These are phyloP conservation scores for Metschnikowia matae DNA, from an alignment of 805 yeast species.

Conservation along the genomic window DNA sequence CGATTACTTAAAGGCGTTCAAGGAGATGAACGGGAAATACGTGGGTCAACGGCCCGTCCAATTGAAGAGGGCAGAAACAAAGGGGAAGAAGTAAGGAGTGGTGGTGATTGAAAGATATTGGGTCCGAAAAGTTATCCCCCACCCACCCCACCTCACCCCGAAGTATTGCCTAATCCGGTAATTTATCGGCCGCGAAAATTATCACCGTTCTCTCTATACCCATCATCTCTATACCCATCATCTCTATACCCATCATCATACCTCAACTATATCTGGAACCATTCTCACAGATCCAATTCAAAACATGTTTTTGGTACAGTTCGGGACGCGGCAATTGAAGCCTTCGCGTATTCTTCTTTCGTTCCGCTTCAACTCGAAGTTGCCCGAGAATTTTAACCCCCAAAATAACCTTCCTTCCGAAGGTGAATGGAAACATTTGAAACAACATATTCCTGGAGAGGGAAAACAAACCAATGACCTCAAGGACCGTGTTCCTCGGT, in stretches of 20 bases:
- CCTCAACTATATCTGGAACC: background rate
- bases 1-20: constrained; percentile 67
- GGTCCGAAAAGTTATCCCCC: background rate
- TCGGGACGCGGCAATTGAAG: background rate
- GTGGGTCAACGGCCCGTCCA: constrained; percentile 72
- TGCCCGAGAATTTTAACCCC: constrained; percentile 30
- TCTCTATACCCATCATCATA: background rate
- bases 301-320: too few species aligned
- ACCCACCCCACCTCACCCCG: background rate
- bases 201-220: background rate
- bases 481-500: constrained; percentile 58
- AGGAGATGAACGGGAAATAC: constrained; percentile 72
- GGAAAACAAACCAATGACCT: constrained; percentile 40
- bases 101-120: too few species aligned
- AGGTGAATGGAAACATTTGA: constrained; percentile 41
- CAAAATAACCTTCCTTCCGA: constrained; percentile 29
- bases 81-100: background rate
- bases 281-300: too few species aligned
- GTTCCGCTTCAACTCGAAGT: constrained; percentile 21
- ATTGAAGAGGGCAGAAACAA: constrained; percentile 56
- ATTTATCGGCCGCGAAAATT: constrained; percentile 1
- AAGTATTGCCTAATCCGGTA: background rate
- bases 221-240: background rate
- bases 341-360: background rate
- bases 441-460: constrained; percentile 58